Evolutionary conservation across 2,329 filamentous ascomycete species (phyloP).

Genomic region (Thielaviopsis populi): DNA sequence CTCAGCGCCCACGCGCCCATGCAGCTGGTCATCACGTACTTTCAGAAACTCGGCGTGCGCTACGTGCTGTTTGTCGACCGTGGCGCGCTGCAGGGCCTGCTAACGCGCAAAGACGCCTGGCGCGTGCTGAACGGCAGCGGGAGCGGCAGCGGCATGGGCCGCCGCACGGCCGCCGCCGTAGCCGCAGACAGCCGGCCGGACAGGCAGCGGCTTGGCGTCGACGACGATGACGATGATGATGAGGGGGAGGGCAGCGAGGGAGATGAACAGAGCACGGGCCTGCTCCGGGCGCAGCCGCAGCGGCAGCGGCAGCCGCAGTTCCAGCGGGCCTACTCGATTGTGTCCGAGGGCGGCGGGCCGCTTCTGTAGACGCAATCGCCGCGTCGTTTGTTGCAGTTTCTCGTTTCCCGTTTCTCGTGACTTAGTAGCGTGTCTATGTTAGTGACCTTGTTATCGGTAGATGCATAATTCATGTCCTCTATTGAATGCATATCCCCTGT

Average conservation of each 20-base stretch:
- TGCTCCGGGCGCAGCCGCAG: neutral
- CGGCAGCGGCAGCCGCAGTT: neutral
- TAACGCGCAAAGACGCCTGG: conserved; percentile 98
- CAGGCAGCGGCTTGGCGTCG: neutral
- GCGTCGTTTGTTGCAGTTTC: no score
- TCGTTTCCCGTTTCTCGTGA: no score
- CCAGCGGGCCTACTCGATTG: neutral
- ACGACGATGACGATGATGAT: neutral
- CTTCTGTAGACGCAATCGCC: neutral
- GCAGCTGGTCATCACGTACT: conserved; percentile 79
- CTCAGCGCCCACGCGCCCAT: conserved; percentile 62
- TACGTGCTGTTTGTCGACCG: conserved; percentile 80
- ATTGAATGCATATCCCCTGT: neutral
- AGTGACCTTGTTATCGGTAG: neutral
- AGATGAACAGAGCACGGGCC: conserved; percentile 19
- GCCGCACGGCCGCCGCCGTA: no score
- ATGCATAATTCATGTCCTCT: neutral
- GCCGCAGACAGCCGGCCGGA: no score
- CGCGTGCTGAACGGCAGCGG: conserved; percentile 65
- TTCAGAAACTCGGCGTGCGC: conserved; percentile 81
- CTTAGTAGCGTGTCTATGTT: neutral
- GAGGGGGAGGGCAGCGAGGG: conserved; percentile 12
- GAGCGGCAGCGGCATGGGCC: conserved; percentile 18
- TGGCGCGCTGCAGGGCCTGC: conserved; percentile 64
- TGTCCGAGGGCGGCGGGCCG: neutral